A percentile compares a stretch with the other conserved stretches of the same genome.
phyloP scores from a whole-genome alignment of 2,329 filamentous ascomycete species.

The Kalaharituber pfeilii region DNA sequence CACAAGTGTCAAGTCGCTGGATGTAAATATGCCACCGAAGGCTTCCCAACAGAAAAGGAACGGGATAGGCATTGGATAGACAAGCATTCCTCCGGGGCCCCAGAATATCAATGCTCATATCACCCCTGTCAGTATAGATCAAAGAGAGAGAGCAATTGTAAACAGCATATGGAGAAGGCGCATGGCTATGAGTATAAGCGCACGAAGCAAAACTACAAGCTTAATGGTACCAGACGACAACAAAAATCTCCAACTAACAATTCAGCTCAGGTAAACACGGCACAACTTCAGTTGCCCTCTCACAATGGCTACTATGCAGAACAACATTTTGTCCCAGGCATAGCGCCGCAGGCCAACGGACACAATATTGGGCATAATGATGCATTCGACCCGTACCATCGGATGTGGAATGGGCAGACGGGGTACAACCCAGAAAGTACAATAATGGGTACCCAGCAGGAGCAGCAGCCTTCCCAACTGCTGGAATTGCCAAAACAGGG shows the following conservation, averaged over 20 bases:
- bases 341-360: too few relatives aligned
- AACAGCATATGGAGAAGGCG: constrained; percentile 97
- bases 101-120: constrained; percentile 69
- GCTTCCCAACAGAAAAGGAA: constrained; percentile 97
- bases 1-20: constrained; percentile 73
- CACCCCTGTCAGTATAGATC: constrained; percentile 80
- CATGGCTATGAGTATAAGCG: constrained; percentile 82
- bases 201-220: constrained; percentile 56
- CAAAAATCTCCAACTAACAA: background rate
- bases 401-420: too few relatives aligned
- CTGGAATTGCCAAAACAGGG: too few relatives aligned
- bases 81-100: constrained; percentile 68
- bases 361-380: too few relatives aligned
- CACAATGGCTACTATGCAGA: too few relatives aligned
- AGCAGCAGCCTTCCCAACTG: too few relatives aligned
- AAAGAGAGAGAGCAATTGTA: constrained; percentile 91
- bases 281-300: too few relatives aligned
- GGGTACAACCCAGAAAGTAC: too few relatives aligned
- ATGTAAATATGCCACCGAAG: constrained; percentile 80
- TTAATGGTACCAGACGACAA: background rate
- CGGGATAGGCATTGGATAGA: constrained; percentile 91
- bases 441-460: too few relatives aligned
- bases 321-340: too few relatives aligned
- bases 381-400: too few relatives aligned
- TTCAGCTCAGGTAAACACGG: too few relatives aligned